Evolutionary conservation across 2,329 filamentous ascomycete genomes (phyloP).

Genomic region (Cladosporium sp.): DNA sequence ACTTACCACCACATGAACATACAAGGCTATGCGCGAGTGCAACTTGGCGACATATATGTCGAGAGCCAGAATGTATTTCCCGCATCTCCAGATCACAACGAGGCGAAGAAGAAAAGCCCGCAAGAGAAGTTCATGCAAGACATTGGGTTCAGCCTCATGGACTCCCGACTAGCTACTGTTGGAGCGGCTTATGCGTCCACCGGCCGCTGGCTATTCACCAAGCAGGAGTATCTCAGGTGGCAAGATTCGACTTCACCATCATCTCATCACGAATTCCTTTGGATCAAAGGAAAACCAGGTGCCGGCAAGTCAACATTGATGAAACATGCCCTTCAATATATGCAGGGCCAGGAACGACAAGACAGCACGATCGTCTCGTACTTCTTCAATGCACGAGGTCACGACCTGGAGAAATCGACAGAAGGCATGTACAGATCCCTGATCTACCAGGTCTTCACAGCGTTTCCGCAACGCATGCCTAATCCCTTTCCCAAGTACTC

Average conservation of each 20-base stretch:
- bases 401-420: neutral
- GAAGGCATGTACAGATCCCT: constrained; percentile 10
- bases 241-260: neutral
- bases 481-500: no score
- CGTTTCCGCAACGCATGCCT: no score
- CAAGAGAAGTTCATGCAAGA: no score
- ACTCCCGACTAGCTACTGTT: no score
- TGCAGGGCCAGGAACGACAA: no score
- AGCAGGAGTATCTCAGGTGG: neutral
- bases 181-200: constrained; percentile 29
- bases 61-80: no score
- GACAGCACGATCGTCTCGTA: neutral
- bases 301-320: constrained; percentile 1
- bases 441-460: neutral
- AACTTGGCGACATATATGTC: no score
- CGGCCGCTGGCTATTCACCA: constrained; percentile 2
- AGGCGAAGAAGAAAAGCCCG: no score
- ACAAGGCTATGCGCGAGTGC: no score
- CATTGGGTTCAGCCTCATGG: no score
- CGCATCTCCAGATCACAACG: no score
- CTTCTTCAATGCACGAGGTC: constrained; percentile 2
- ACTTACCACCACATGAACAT: no score
- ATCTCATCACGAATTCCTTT: neutral
- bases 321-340: neutral
- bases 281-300: constrained; percentile 8